Evolutionary conservation across 2,329 filamentous ascomycete genomes (phyloP), one percentile per base, ranked within the genome.

Genomic region (Cercospora zeae-maydis): DNA sequence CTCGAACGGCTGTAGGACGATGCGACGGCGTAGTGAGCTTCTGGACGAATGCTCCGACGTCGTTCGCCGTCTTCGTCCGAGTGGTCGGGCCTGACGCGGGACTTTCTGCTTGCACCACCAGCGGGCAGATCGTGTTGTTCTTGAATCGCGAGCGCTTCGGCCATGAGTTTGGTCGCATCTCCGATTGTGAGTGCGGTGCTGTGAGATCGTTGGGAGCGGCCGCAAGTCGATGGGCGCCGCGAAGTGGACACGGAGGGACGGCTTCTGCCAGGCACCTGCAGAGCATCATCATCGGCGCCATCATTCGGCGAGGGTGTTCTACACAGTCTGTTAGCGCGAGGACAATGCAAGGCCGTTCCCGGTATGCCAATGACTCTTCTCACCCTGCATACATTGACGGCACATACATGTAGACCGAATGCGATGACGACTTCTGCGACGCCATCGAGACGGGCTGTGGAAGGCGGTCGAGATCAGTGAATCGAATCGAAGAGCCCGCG

Each of bases 1-100:
- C 61, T 54, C 6, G 61, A 63, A 14, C 56, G 61, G 49, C 49
- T 63, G 34, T 55, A 59, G 6, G 59, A 59, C 9, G 56, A 54
- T 3, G 51, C n/a, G 39, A 33, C 16, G 30, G 61, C 34, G 57
- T 63, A 45, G 27, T 61, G 24, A 5, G 45, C 19, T 13, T 59
- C 57, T 0, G 56, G 56, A 9, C 56, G 30, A 36, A 49, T 33
- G 13, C 56, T 58, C 27, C 34, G 56, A 14, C 56, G 42, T 34
- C 13, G 36, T 11, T n/a, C 36, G 0, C 21, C 21, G 30, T 58
- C 56, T 11, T 49, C 27, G 27, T 34, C 33, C 4, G 42, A 58
- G 2, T 16, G 9, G 16, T 37, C 4, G 4, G 33, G 52, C 14
- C 16, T 14, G 11, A 21, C 24, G 39, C 56, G 49, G n/a, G 24